These are phyloP conservation scores for Capsella bursapastoris DNA, from an alignment of 345 rosid genomes.

Conservation along the genomic window DNA sequence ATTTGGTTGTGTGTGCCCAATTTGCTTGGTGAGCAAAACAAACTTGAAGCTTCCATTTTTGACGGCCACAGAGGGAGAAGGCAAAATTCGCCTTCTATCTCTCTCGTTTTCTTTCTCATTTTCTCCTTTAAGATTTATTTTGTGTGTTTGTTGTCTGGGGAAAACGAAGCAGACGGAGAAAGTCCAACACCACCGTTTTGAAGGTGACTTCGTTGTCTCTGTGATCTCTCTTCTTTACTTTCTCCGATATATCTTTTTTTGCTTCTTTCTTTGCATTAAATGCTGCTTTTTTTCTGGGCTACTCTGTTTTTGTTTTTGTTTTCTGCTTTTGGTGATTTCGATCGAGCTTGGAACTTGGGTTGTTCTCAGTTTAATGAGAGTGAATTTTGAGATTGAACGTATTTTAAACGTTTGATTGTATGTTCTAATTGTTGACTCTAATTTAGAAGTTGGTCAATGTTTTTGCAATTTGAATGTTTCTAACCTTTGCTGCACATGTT, in stretches of 20 bases:
- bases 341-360: background rate
- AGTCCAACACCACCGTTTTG: conserved; percentile 40
- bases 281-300: conserved; percentile 10
- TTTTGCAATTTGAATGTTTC: conserved; percentile 13
- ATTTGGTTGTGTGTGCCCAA: conserved; percentile 3
- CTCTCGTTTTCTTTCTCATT: conserved; percentile 21
- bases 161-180: conserved; percentile 29
- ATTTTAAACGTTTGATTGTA: conserved; percentile 20
- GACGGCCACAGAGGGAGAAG: conserved; percentile 46
- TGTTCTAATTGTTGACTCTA: background rate
- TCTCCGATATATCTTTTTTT: conserved; percentile 5
- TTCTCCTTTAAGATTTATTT: background rate
- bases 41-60: conserved; percentile 35
- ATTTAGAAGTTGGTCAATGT: conserved; percentile 18
- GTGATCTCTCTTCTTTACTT: conserved; percentile 32
- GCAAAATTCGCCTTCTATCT: conserved; percentile 19
- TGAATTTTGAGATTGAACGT: background rate
- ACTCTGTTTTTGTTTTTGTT: background rate
- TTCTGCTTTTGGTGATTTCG: background rate
- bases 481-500: conserved; percentile 27
- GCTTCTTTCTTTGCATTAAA: conserved; percentile 16
- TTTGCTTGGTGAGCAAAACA: conserved; percentile 45
- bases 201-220: conserved; percentile 41
- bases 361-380: conserved; percentile 10
- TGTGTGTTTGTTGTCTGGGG: background rate